phyloP scores from a whole-genome alignment of 306 rosid species.

The Senna tora region DNA sequence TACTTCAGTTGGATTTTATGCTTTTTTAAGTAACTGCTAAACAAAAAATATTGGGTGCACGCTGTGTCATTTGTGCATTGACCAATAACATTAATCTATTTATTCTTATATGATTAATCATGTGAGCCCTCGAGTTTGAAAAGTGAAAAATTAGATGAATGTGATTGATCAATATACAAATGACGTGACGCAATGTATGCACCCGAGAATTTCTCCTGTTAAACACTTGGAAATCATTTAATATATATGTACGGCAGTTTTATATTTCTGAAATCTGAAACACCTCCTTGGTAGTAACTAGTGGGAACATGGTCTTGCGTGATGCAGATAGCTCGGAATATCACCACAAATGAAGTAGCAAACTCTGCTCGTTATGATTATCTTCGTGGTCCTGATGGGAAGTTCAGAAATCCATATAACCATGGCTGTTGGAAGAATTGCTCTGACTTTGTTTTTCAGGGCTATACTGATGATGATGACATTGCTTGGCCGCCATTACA shows the following conservation, averaged over 20 bases:
- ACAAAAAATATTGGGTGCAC: no score
- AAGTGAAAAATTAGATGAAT: no score
- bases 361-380: slow-evolving; percentile 76
- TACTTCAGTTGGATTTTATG: no score
- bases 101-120: no score
- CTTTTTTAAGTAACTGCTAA: no score
- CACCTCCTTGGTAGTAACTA: slow-evolving; percentile 22
- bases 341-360: slow-evolving; percentile 85
- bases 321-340: slow-evolving; percentile 83
- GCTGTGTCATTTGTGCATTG: no score
- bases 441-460: slow-evolving; percentile 68
- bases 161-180: no score
- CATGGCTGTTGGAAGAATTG: slow-evolving; percentile 86
- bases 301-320: slow-evolving; percentile 27
- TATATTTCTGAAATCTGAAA: slow-evolving; percentile 18
- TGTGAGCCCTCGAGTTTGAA: no score
- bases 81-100: no score
- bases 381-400: slow-evolving; percentile 86
- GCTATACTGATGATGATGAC: slow-evolving; percentile 64
- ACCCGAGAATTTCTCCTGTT: no score
- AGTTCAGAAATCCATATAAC: slow-evolving; percentile 79
- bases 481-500: slow-evolving; percentile 83
- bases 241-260: slow-evolving; percentile 3
- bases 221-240: slow-evolving; percentile 3
- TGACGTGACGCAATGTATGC: no score